Conservation (phyloP, 1,139 yeast species). For the Yamadazyma conglobata region DNA sequence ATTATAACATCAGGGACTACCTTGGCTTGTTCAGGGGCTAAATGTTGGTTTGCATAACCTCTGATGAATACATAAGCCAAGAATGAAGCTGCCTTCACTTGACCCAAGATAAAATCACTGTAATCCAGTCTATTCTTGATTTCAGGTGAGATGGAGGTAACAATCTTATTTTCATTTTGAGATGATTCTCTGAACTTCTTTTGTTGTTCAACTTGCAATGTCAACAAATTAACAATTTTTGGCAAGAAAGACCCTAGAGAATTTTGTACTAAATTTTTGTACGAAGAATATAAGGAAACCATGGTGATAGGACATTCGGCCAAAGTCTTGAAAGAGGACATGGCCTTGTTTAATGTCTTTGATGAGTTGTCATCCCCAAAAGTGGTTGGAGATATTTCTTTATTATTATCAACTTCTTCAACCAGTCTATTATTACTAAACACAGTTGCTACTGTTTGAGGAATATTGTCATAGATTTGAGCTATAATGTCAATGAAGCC, state of each 20-base stretch:
- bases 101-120: conserved; percentile 91
- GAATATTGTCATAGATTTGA: conserved; percentile 76
- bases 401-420: conserved; percentile 29
- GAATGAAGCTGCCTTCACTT: conserved; percentile 94
- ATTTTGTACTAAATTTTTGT: conserved; percentile 68
- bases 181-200: conserved; percentile 50
- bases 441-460: conserved; percentile 65
- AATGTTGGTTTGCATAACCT: conserved; percentile 67
- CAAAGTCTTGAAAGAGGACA: conserved; percentile 82
- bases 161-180: conserved; percentile 55
- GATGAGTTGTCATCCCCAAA: conserved; percentile 36
- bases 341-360: conserved; percentile 51
- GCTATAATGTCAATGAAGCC: conserved; percentile 77
- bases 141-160: conserved; percentile 54
- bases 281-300: conserved; percentile 86
- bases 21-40: conserved; percentile 60
- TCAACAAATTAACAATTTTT: conserved; percentile 69
- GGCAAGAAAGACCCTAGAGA: conserved; percentile 80
- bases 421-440: too few species aligned
- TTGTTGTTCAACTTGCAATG: conserved; percentile 64
- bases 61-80: conserved; percentile 88
- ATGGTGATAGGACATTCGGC: conserved; percentile 97
- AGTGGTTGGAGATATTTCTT: conserved; percentile 32
- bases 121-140: conserved; percentile 76
- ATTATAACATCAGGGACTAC: conserved; percentile 84